Base-by-base conservation (phyloP, 768 basidiomycete genomes). In the Suillus weaverae region DNA sequence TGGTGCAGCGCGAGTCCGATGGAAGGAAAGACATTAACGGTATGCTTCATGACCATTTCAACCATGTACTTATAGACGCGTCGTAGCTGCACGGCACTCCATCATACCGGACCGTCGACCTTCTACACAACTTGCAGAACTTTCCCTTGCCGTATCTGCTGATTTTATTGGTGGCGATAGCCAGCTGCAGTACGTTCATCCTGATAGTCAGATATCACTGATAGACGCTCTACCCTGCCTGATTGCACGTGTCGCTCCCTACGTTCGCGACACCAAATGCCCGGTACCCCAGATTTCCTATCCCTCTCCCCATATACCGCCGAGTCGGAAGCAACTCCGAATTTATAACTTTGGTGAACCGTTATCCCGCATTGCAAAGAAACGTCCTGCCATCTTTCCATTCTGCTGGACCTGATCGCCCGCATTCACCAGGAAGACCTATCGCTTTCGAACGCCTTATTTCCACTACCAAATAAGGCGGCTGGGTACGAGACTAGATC, bases 261-360 rank as follows among this genome's bases (percentile, higher is more conserved):
- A 81, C 2, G 74, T 82, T n/a, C 77, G 80, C 36, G 86, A 89
- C 69, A 46, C 11, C 44, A 20, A n/a, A 20, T 9, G 38, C 38
- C 9, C 26, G 26, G 26, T 26, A 26, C 26, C 26, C 41, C 41
- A 18, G 5, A 43, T 14, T 69, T 89, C n/a, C 79, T 80, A 18
- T 79, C 80, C 0, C 72, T 89, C 18, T 77, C 80, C 26, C 26
- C 26, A 26, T 26, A 26, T 26, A 26, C 26, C 26, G 26, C 26
- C 26, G 26, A 26, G 1, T 26, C 26, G 26, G 26, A 14, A 38
- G 38, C 38, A 38, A 38, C 38, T 38, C 0, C 35, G 84, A 83
- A 61, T 90, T 86, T 66, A 75, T 80, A 30, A 83, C 48, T 85
- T 89, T 64, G 90, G 90, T 0, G 89, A 92, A 73, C 81, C 81